Conservation (phyloP, 2,329 filamentous ascomycete species). For the Aspergillus ustus region DNA sequence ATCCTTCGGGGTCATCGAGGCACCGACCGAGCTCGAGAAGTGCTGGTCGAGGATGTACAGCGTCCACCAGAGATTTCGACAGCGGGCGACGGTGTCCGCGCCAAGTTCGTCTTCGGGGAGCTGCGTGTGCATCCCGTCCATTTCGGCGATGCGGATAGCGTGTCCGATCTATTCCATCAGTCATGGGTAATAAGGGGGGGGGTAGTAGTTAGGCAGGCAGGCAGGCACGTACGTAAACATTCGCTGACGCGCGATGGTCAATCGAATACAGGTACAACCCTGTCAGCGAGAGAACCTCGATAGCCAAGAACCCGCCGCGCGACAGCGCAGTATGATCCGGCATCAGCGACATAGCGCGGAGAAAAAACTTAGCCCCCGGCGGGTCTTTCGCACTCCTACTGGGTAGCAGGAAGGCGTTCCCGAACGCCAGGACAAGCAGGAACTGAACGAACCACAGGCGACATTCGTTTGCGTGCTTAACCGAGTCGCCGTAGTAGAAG, state of each 20-base stretch:
- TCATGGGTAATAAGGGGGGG: neutral
- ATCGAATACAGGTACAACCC: conserved; percentile 49
- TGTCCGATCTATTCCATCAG: conserved; percentile 28
- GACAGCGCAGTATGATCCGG: conserved; percentile 42
- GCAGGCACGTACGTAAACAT: conserved; percentile 42
- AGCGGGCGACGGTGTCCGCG: conserved; percentile 28
- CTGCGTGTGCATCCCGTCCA: conserved; percentile 35
- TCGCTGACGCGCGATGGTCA: conserved; percentile 46
- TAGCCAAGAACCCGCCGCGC: conserved; percentile 35
- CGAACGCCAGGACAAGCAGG: conserved; percentile 59
- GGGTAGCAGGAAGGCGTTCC: conserved; percentile 57
- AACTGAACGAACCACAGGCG: conserved; percentile 60
- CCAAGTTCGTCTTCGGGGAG: conserved; percentile 32
- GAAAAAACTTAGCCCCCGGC: conserved; percentile 45
- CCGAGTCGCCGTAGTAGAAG: conserved; percentile 45
- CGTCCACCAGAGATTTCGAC: conserved; percentile 34
- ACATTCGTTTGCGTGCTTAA: conserved; percentile 28
- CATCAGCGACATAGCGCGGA: conserved; percentile 45
- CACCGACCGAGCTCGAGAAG: conserved; percentile 33
- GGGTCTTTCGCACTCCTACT: conserved; percentile 30
- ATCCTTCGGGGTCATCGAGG: conserved; percentile 33
- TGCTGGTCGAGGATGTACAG: conserved; percentile 35
- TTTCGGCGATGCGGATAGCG: conserved; percentile 33
- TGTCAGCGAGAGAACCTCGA: conserved; percentile 41
- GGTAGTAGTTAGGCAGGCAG: neutral